Base-by-base conservation (phyloP, 192 early-diverging fungal genomes). In the Gaertneriomyces semiglobifer region DNA sequence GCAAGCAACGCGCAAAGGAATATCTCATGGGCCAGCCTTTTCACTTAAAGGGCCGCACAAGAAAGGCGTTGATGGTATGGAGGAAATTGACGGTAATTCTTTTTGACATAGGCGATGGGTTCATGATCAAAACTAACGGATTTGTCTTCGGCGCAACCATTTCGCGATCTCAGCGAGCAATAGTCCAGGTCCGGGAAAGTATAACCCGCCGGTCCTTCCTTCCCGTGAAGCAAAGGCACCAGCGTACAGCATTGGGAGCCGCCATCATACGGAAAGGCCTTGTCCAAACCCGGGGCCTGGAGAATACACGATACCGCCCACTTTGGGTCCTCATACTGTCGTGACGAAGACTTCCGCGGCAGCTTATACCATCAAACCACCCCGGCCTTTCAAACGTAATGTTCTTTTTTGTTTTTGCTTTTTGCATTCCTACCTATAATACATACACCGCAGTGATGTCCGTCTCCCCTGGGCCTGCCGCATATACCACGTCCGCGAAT, bases 161-260 rank as follows among this genome's bases (percentile, higher is more conserved):
- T n/a, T 18, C 14, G 48, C 12, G 1, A 48, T 2, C 48, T 50
- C 12, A n/a, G 16, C 16, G 48, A 50, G 16, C 16, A 50, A n/a
- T 50, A 50, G 16, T 18, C n/a, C 43, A 81, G 81, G 82, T 41
- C 82, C 82, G 7, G 82, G 82, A 9, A 84, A 84, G 65, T 84
- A 84, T 62, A 80, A 84, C 62, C 82, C 82, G 4, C 66, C 74
- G 19, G 75, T 74, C 67, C 71, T 79, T 19, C 74, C 82, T 5
- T 58, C 77, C 3, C 77, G 80, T 54, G 82, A 84, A 53, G 74
- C 82, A 18, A 69, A 69, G 44, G 82, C 82, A 40, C 82, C 82
- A 18, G 82, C 82, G n/a, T 84, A 84, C 73, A 81, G 79, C 66
- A 84, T 84, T 48, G 77, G 76, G n/a, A 74, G 76, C 10, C 65